Evolutionary conservation across 2,329 filamentous ascomycete species (phyloP).

Genomic region (Clonostachys sp.): DNA sequence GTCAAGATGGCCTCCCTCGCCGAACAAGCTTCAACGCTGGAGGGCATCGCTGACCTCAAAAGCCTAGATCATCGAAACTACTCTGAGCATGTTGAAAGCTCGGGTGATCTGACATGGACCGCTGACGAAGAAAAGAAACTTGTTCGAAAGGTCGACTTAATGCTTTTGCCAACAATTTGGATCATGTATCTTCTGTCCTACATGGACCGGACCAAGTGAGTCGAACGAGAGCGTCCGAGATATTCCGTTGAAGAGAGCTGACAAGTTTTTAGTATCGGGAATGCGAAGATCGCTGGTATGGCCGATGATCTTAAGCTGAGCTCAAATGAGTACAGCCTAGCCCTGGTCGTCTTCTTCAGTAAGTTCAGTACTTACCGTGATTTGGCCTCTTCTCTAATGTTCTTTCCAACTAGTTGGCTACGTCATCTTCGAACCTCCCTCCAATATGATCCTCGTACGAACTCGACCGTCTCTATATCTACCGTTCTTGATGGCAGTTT

Average conservation of each 20-base stretch:
- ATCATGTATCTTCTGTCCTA: slow-evolving; percentile 7
- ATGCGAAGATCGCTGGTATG: slow-evolving; percentile 52
- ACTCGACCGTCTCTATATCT: slow-evolving; percentile 34
- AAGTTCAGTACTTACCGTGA: not conserved
- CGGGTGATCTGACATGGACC: slow-evolving; percentile 10
- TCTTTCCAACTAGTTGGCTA: slow-evolving; percentile 35
- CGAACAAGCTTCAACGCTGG: too few species aligned
- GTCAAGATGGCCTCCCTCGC: too few species aligned
- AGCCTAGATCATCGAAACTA: not conserved
- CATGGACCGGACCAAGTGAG: slow-evolving; percentile 12
- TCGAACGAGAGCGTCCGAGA: not conserved
- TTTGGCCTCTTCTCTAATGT: too few species aligned
- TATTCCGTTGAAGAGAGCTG: slow-evolving; percentile 28
- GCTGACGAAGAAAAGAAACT: slow-evolving; percentile 49
- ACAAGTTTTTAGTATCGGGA: slow-evolving; percentile 50
- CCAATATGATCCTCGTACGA: slow-evolving; percentile 39
- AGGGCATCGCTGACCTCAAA: not conserved
- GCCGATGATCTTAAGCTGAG: slow-evolving; percentile 29
- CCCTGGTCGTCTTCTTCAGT: slow-evolving; percentile 29
- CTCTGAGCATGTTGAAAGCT: not conserved
- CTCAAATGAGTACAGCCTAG: slow-evolving; percentile 26
- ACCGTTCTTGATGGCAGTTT: slow-evolving; percentile 11
- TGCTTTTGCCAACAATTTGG: slow-evolving; percentile 52
- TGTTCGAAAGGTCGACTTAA: slow-evolving; percentile 55
- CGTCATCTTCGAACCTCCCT: slow-evolving; percentile 49